These are phyloP conservation scores for Trichoderma asperelloides DNA, from an alignment of 495 filamentous ascomycete species.

Conservation along the genomic window DNA sequence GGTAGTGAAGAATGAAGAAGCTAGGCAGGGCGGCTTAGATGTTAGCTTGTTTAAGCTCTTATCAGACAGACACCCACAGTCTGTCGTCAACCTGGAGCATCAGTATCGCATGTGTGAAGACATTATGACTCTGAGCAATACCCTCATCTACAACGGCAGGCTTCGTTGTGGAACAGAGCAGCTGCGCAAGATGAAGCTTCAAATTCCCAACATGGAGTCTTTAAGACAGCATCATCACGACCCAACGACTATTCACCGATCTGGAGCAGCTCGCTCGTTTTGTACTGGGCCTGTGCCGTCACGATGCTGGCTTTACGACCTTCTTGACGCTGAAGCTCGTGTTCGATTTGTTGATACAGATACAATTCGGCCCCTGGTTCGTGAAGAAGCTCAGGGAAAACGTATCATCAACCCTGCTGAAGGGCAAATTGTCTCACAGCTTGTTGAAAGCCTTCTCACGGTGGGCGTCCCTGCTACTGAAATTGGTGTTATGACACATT, in stretches of 20 bases:
- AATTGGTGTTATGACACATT: constrained; percentile 98
- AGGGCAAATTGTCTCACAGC: constrained; percentile 61
- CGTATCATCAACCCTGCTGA: constrained; percentile 82
- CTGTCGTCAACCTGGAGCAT: constrained; percentile 83
- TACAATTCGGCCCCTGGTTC: constrained; percentile 47
- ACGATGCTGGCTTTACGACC: constrained; percentile 75
- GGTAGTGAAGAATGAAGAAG: constrained; percentile 84
- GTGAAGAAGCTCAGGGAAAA: constrained; percentile 65
- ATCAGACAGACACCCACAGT: constrained; percentile 75
- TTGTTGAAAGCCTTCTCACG: constrained; percentile 68
- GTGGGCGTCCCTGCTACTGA: constrained; percentile 64
- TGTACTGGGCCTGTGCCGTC: constrained; percentile 43
- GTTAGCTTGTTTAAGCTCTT: constrained; percentile 88
- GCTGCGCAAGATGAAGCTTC: constrained; percentile 58
- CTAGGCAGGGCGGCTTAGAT: constrained; percentile 78
- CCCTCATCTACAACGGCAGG: constrained; percentile 79
- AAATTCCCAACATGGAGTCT: constrained; percentile 40
- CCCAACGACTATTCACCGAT: constrained; percentile 17
- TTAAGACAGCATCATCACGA: constrained; percentile 46
- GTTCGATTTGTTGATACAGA: constrained; percentile 89
- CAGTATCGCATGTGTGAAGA: constrained; percentile 98
- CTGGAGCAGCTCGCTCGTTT: constrained; percentile 28
- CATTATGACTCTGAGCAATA: constrained; percentile 89
- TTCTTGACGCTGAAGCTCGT: constrained; percentile 58
- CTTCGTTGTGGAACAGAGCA: constrained; percentile 79